phyloP scores from a whole-genome alignment of 495 filamentous ascomycete species.

The Penicillium atrosanguineum region DNA sequence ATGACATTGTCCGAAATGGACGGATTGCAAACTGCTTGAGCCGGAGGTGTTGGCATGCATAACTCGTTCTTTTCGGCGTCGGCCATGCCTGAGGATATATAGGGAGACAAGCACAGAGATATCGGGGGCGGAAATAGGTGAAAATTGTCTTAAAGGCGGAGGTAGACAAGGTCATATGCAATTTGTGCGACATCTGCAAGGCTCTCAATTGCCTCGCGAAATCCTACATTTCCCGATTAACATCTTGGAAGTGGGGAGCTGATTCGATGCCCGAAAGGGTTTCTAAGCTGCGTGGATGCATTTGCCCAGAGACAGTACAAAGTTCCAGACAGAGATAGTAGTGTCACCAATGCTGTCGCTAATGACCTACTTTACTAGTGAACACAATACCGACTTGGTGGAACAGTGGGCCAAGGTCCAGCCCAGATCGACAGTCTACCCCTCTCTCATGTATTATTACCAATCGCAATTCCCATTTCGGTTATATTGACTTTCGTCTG shows the following conservation, averaged over 20 bases:
- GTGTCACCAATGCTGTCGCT: not conserved
- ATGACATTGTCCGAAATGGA: not conserved
- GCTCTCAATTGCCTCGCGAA: conserved; percentile 5
- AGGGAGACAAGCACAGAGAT: conserved; percentile 1
- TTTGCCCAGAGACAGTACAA: conserved; percentile 1
- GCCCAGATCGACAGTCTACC: conserved; percentile 10
- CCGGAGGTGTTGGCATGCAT: conserved; percentile 9
- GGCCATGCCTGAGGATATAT: conserved; percentile 7
- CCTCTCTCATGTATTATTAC: conserved; percentile 2
- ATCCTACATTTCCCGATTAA: conserved; percentile 7
- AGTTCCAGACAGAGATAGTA: not conserved
- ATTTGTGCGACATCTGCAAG: not conserved
- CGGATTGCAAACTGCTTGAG: conserved; percentile 5
- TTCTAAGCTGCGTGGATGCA: conserved; percentile 6
- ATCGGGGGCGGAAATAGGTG: not conserved
- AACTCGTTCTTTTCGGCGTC: conserved; percentile 12
- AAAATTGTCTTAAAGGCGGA: conserved; percentile 3
- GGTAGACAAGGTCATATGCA: conserved; percentile 1
- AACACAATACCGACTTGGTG: conserved; percentile 3
- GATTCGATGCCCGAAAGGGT: conserved; percentile 1
- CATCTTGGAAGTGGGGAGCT: not conserved
- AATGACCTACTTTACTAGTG: conserved; percentile 3
- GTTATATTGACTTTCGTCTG: too few species aligned
- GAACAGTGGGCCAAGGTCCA: conserved; percentile 5
- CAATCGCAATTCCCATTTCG: not conserved